phyloP scores from a whole-genome alignment of 768 basidiomycete species.

The Boletus subcaerulescens region DNA sequence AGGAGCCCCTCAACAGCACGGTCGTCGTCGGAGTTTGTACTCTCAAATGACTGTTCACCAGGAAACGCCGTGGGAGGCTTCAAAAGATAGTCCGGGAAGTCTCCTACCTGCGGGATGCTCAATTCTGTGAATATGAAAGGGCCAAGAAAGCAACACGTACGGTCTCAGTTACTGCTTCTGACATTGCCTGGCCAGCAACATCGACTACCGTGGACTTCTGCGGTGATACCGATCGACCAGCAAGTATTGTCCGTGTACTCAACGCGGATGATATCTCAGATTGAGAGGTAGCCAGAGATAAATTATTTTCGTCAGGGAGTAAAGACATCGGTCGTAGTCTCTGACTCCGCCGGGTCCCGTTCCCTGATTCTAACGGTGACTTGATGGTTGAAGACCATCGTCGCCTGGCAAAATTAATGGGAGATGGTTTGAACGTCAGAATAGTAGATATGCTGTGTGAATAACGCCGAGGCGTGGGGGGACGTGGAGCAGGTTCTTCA shows the following conservation, averaged over 20 bases:
- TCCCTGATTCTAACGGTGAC: conserved; percentile 35
- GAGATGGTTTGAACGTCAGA: conserved; percentile 58
- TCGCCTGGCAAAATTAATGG: conserved; percentile 59
- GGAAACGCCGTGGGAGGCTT: conserved; percentile 26
- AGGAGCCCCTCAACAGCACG: conserved; percentile 33
- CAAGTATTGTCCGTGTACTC: conserved; percentile 30
- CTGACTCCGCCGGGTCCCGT: conserved; percentile 34
- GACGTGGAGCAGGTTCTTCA: conserved; percentile 23
- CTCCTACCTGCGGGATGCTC: conserved; percentile 29
- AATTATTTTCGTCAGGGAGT: conserved; percentile 30
- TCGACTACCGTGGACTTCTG: conserved; percentile 26
- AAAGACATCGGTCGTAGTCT: conserved; percentile 33
- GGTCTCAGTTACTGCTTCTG: conserved; percentile 28
- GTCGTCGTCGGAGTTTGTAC: conserved; percentile 38
- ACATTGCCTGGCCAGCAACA: conserved; percentile 20
- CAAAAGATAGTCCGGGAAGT: conserved; percentile 23
- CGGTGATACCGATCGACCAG: conserved; percentile 34
- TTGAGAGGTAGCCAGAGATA: conserved; percentile 25
- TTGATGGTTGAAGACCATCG: conserved; percentile 51
- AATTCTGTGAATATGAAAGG: conserved; percentile 30
- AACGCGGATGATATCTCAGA: conserved; percentile 29
- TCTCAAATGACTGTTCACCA: conserved; percentile 32
- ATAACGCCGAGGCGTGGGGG: conserved; percentile 22
- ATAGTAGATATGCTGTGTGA: conserved; percentile 34
- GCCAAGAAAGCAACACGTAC: conserved; percentile 29